Base-by-base conservation (phyloP, 768 basidiomycete genomes). In the Pleurotus tuber-regium region DNA sequence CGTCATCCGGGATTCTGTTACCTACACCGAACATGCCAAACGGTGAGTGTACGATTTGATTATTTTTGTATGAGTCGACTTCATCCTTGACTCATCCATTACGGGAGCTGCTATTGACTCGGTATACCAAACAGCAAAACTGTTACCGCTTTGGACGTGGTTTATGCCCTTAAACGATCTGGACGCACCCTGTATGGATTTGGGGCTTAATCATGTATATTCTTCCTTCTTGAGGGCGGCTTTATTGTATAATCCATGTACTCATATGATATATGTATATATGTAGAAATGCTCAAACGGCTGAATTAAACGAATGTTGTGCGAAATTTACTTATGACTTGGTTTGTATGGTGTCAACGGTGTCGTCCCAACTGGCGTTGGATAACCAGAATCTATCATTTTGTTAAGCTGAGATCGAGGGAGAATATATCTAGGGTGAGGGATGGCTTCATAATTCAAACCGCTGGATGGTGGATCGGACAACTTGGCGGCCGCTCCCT, bases 11-110 rank as follows among this genome's bases (percentile, higher is more conserved):
- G 89, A 91, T 73, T 89, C 88, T n/a, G 89, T 92, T 59, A 92
- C 89, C 60, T 92, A 92, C 76, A 92, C 91, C 57, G 91, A 93
- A 72, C 92, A 94, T 76, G 90, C 92, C 51, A 94, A 94, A 72
- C 82, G 88, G 75, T 77, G 54, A 41, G 74, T 64, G 29, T 31
- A 11, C 7, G 40, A 42, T 21, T 46, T 23, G 6, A 24, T 40
- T 23, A 24, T 8, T 40, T 21, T n/a, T n/a, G n/a, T n/a, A n/a
- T n/a, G n/a, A n/a, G n/a, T n/a, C n/a, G n/a, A n/a, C n/a, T n/a
- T n/a, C n/a, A n/a, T n/a, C n/a, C n/a, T n/a, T n/a, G n/a, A n/a
- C n/a, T n/a, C n/a, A 6, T 44, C 29, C 1, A 6, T 38, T 35
- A 42, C 8, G 26, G 2, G 50, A 16, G 43, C 51, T 49, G 43